These are phyloP conservation scores for Phytophthora palmivora DNA, from an alignment of 352 stramenopile genomes.

Conservation along the genomic window DNA sequence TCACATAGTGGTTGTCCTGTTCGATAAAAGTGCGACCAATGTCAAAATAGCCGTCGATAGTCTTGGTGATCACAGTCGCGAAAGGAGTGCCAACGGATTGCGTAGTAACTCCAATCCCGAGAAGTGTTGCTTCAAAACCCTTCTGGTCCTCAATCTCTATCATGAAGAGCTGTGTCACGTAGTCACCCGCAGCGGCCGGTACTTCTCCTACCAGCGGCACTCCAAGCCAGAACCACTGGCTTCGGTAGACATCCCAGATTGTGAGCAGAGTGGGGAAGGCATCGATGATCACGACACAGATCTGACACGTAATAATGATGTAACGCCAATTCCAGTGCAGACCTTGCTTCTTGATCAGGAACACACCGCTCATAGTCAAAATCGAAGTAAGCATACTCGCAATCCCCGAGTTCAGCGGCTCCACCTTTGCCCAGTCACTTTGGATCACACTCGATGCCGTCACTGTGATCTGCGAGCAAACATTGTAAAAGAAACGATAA, in stretches of 20 bases:
- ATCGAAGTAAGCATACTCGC: slow-evolving; percentile 49
- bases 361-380: slow-evolving; percentile 41
- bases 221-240: slow-evolving; percentile 68
- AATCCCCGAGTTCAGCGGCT: slow-evolving; percentile 62
- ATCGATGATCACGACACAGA: slow-evolving; percentile 55
- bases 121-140: slow-evolving; percentile 58
- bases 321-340: slow-evolving; percentile 61
- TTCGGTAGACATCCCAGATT: slow-evolving; percentile 66
- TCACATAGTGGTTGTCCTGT: slow-evolving; percentile 43
- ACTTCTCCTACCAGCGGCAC: slow-evolving; percentile 52
- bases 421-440: slow-evolving; percentile 56
- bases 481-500: slow-evolving; percentile 52
- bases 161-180: slow-evolving; percentile 50
- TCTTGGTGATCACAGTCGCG: slow-evolving; percentile 59
- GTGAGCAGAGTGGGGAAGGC: slow-evolving; percentile 50
- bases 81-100: slow-evolving; percentile 52
- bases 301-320: slow-evolving; percentile 43
- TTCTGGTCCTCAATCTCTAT: slow-evolving; percentile 47
- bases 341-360: slow-evolving; percentile 47
- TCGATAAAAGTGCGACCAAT: slow-evolving; percentile 45
- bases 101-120: slow-evolving; percentile 46
- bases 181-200: slow-evolving; percentile 39
- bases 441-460: slow-evolving; percentile 56
- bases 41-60: slow-evolving; percentile 55
- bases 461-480: slow-evolving; percentile 52